Evolutionary conservation across 768 basidiomycete genomes (phyloP), one percentile per base, ranked within the genome.

Genomic region (Brasilioporus rufonigricans): DNA sequence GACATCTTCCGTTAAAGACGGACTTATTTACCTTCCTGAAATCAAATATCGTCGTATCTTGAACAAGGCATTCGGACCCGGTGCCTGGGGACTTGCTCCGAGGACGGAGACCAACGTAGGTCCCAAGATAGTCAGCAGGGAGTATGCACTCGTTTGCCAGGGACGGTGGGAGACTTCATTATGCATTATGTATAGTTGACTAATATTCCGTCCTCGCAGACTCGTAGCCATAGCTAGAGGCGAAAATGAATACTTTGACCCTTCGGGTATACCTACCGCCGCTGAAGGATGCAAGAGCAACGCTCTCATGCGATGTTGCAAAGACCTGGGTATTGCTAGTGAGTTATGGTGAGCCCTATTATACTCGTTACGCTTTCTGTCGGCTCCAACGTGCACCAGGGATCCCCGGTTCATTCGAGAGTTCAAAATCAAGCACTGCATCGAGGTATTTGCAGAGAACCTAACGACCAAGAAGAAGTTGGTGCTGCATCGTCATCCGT

Each of bases 181-280:
- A 18, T 40, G 13, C 35, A 23, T 44, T 39, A 23, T 24, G 19
- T 24, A 49, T 14, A 44, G 32, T 44, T 43, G 31, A 26, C 44
- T 49, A 29, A 47, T 18, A 14, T 48, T 3, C 14, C 40, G 2
- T 40, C 23, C 43, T 46, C 13, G 6, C 56, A 96, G 95, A 52
- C 76, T 98, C 18, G 93, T 98, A 3, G 89, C 83, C 10, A 85
- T 98, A 58, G 90, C 96, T 4, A 80, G 95, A 47, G 96, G 96
- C 29, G 96, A 98, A 74, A 94, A 98, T 61, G 93, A 97, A 62
- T 98, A 94, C 72, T 98, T 98, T 63, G 93, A 95, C 64, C 87
- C 90, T 8, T 80, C 81, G 1, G 93, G 93, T 14, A 85, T 98
- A 47, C 83, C 96, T 2, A 98, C 96, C 0, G 96, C 96, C 0